Base-by-base conservation (phyloP, 1,139 yeast genomes). In the Groenewaldozyma sp. region DNA sequence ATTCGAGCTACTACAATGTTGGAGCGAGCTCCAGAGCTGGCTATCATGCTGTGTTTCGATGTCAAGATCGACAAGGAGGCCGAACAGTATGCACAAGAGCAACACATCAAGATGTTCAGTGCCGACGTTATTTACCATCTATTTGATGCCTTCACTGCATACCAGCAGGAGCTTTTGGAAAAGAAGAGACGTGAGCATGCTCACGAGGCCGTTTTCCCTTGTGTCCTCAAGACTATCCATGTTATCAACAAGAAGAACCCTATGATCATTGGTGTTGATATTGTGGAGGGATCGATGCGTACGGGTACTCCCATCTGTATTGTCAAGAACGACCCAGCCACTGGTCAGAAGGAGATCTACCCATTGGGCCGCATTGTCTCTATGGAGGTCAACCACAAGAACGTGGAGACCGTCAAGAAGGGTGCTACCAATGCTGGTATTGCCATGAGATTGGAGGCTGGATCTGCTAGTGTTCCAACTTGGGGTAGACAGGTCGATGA, bases 401-500 rank as follows among this genome's bases (percentile, higher is more conserved):
- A 95, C 28, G 71, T 71, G 28, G 84, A 77, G 40, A 62, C 69
- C 28, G 95, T 88, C 37, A 83, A 86, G 68, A 91, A 84, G 73
- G 96, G 96, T 32, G 95, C 84, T 64, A 83, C 97, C 16, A 76
- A 84, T 50, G 95, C 95, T 24, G 99, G 98, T 74, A 97, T 91
- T 48, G 98, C 99, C 46, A 83, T 91, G 82, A 81, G 98, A 72
- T 73, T 91, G 59, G 98, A 91, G 45, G 80, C 87, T 53, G 94
- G 95, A 44, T 78, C 93, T 21, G 73, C 87, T 41, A 91, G 84
- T 48, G 95, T 87, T 67, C 97, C 98, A 43, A 80, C 86, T 14
- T 91, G 97, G 97, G 99, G 99, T 47, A 86, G 98, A 71, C 99
- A 91, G 60, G 94, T 91, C 54, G 95, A 87, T 60, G 98, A 91